Evolutionary conservation across 2,329 filamentous ascomycete species (phyloP).

Genomic region (Claviceps spartinae): DNA sequence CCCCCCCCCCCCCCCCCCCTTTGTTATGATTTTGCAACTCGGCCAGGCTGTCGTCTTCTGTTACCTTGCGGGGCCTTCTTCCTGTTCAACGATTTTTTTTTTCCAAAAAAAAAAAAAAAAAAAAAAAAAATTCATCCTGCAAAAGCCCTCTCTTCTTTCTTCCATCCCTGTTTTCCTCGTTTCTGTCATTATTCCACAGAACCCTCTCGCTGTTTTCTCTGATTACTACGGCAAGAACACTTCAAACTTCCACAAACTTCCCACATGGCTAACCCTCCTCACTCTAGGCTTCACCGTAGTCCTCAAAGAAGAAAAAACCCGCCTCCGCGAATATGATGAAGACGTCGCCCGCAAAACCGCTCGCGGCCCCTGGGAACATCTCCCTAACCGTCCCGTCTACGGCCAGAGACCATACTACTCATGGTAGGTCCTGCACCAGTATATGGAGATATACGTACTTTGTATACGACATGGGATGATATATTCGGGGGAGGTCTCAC

Average conservation of each 20-base stretch:
- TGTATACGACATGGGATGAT: too few species aligned
- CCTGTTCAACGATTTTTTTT: background rate
- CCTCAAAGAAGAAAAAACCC: constrained; percentile 86
- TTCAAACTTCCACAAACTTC: too few species aligned
- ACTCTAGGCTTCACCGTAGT: constrained; percentile 57
- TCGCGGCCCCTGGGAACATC: constrained; percentile 70
- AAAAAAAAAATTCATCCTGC: too few species aligned
- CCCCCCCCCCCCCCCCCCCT: too few species aligned
- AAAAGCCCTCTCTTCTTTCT: background rate
- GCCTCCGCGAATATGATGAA: constrained; percentile 68
- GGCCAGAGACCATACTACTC: constrained; percentile 81
- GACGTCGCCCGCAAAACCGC: constrained; percentile 60
- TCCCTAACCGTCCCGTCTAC: constrained; percentile 74
- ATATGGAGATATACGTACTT: too few species aligned
- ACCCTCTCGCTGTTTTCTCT: background rate
- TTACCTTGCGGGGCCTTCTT: too few species aligned
- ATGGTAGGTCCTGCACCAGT: constrained; percentile 45
- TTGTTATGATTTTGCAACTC: too few species aligned
- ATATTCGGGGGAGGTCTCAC: too few species aligned
- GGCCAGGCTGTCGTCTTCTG: too few species aligned
- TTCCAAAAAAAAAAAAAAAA: too few species aligned
- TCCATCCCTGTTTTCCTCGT: background rate
- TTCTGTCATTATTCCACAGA: background rate
- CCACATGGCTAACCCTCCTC: background rate
- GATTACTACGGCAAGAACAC: background rate